Percentiles rank a stretch among this genome's conserved stretches.
Evolutionary conservation across 1,284 basidiomycete species (phyloP).

Genomic region (Sanghuangporus weigelae): DNA sequence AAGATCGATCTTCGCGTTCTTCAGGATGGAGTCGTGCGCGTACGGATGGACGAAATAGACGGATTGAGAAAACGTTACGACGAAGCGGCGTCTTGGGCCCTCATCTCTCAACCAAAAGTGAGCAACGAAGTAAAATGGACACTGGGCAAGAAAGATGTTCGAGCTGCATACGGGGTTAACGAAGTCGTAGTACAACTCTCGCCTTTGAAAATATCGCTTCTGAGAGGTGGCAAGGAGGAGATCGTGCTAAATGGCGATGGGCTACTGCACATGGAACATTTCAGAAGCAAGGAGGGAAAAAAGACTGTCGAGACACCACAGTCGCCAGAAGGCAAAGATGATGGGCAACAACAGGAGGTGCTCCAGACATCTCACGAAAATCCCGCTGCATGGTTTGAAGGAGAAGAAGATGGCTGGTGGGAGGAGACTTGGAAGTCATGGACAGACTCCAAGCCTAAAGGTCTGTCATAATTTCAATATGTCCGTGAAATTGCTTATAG

Average conservation of each 20-base stretch:
- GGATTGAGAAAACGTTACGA: conserved; percentile 81
- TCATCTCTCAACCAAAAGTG: conserved; percentile 63
- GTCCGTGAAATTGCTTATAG: neutral
- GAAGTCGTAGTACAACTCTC: conserved; percentile 67
- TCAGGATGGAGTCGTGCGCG: conserved; percentile 77
- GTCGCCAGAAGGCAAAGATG: conserved; percentile 34
- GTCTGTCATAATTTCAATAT: conserved; percentile 33
- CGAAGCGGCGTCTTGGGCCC: conserved; percentile 83
- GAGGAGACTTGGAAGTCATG: conserved; percentile 85
- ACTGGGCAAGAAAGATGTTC: conserved; percentile 53
- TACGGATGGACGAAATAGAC: conserved; percentile 81
- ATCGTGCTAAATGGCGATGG: conserved; percentile 88
- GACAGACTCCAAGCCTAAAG: conserved; percentile 94
- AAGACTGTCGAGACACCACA: conserved; percentile 32
- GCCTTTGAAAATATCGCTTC: conserved; percentile 70
- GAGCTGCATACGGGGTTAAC: conserved; percentile 56
- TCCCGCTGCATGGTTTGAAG: conserved; percentile 80
- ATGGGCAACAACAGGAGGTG: conserved; percentile 53
- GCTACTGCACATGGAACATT: conserved; percentile 97
- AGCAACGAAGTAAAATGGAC: conserved; percentile 57
- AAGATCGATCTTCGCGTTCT: conserved; percentile 77
- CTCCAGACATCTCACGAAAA: conserved; percentile 33
- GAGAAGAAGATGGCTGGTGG: conserved; percentile 83
- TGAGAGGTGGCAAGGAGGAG: conserved; percentile 73
- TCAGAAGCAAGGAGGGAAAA: conserved; percentile 59